A percentile compares a stretch with the other conserved stretches of the same genome.
Evolutionary conservation across 2,329 filamentous ascomycete species (phyloP).

Genomic region (Arthroderma sp.): DNA sequence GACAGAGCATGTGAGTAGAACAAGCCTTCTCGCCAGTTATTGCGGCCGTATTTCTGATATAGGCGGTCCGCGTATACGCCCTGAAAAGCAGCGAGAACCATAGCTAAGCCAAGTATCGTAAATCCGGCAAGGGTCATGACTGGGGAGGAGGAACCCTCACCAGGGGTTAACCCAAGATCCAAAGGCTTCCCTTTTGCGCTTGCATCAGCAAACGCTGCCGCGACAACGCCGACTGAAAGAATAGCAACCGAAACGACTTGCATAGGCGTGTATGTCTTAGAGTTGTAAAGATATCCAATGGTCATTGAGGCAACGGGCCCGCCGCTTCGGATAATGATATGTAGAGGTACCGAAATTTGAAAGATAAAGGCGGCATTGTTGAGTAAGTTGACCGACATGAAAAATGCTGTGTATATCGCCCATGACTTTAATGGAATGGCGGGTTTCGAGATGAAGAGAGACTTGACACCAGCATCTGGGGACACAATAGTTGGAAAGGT

Average conservation of each 20-base stretch:
- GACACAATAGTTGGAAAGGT: slow-evolving; percentile 69
- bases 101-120: slow-evolving; percentile 70
- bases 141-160: slow-evolving; percentile 26
- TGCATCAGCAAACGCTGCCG: slow-evolving; percentile 82
- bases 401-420: slow-evolving; percentile 77
- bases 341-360: slow-evolving; percentile 87
- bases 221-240: slow-evolving; percentile 73
- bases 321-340: slow-evolving; percentile 90
- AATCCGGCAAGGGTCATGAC: slow-evolving; percentile 51
- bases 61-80: slow-evolving; percentile 88
- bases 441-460: slow-evolving; percentile 63
- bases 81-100: slow-evolving; percentile 85
- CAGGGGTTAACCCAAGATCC: slow-evolving; percentile 29
- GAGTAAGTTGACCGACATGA: slow-evolving; percentile 85
- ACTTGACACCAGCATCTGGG: slow-evolving; percentile 43
- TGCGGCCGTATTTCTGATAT: slow-evolving; percentile 65
- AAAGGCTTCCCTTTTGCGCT: slow-evolving; percentile 54
- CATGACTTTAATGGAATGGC: slow-evolving; percentile 74
- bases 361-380: slow-evolving; percentile 99
- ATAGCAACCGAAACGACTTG: slow-evolving; percentile 73
- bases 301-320: slow-evolving; percentile 92
- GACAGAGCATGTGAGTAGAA: slow-evolving; percentile 67
- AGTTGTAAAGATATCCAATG: slow-evolving; percentile 72
- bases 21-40: slow-evolving; percentile 87
- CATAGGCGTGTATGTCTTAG: slow-evolving; percentile 63